A percentile compares a stretch with the other conserved stretches of the same genome.
Conservation (phyloP, 1,284 basidiomycete genomes). For the Pyrrhoderma lamaoense region DNA sequence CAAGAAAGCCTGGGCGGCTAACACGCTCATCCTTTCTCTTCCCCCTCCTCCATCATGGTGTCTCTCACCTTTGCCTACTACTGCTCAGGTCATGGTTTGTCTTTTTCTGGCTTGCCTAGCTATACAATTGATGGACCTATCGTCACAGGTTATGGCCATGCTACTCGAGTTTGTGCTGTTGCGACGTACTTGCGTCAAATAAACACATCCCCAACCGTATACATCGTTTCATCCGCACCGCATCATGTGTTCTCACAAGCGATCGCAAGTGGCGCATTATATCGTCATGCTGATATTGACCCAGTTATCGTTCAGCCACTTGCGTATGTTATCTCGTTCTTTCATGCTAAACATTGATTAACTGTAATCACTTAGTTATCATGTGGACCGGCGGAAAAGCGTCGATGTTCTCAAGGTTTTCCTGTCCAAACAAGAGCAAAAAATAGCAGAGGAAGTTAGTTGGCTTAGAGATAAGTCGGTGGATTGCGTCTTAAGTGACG, state of each 20-base stretch:
- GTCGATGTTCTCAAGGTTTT: conserved; percentile 55
- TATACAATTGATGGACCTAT: not conserved
- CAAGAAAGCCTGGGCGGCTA: not conserved
- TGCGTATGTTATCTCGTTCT: conserved; percentile 40
- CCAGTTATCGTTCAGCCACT: conserved; percentile 68
- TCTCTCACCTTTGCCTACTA: conserved; percentile 49
- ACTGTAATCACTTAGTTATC: conserved; percentile 36
- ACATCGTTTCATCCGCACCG: conserved; percentile 64
- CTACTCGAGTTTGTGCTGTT: conserved; percentile 67
- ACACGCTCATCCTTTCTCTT: not conserved
- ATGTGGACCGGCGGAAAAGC: conserved; percentile 65
- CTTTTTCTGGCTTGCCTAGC: not conserved
- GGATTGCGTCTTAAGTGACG: conserved; percentile 65
- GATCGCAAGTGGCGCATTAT: conserved; percentile 48
- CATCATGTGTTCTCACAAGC: conserved; percentile 58
- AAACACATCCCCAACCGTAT: conserved; percentile 34
- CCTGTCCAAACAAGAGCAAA: conserved; percentile 44
- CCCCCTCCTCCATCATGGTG: conserved; percentile 5
- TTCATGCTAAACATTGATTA: not conserved
- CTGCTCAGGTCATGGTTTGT: conserved; percentile 63
- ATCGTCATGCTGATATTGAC: conserved; percentile 62
- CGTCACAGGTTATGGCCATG: conserved; percentile 62
- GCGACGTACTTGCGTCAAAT: conserved; percentile 47
- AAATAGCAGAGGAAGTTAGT: conserved; percentile 45
- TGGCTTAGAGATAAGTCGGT: conserved; percentile 51